Conservation (phyloP, 2,329 filamentous ascomycete species). For the Neocatenulostroma microsporum region DNA sequence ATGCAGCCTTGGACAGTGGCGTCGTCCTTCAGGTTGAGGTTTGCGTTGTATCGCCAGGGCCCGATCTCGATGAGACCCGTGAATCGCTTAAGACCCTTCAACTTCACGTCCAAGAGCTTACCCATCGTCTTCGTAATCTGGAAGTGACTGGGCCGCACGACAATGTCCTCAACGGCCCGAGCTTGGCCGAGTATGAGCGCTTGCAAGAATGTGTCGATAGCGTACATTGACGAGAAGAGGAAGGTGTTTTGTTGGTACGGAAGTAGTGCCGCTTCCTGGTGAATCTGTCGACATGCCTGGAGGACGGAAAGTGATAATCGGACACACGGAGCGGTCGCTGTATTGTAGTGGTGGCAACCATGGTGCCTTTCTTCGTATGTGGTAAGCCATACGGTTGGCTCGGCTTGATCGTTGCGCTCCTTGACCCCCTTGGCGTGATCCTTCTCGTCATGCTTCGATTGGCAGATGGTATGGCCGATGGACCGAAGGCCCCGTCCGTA, state of each 20-base stretch:
- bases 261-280: conserved; percentile 10
- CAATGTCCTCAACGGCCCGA: conserved; percentile 4
- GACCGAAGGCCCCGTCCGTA: too few relatives aligned
- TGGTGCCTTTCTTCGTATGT: background rate
- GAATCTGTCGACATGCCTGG: conserved; percentile 6
- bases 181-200: conserved; percentile 3
- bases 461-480: background rate
- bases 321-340: too few relatives aligned
- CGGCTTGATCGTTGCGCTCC: background rate
- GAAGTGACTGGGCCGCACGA: background rate
- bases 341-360: background rate
- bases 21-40: too few relatives aligned
- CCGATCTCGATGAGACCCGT: too few relatives aligned
- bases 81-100: conserved; percentile 4
- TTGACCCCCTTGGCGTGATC: too few relatives aligned
- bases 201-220: too few relatives aligned
- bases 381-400: background rate
- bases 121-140: background rate
- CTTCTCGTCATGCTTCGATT: too few relatives aligned
- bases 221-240: background rate
- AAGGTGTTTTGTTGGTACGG: conserved; percentile 10
- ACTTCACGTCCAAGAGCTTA: conserved; percentile 1
- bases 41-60: too few relatives aligned
- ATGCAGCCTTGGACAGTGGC: too few relatives aligned
- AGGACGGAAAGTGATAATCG: conserved; percentile 3